Base-by-base conservation (phyloP, 2,329 filamentous ascomycete species). In the Aplosporella prunicola region DNA sequence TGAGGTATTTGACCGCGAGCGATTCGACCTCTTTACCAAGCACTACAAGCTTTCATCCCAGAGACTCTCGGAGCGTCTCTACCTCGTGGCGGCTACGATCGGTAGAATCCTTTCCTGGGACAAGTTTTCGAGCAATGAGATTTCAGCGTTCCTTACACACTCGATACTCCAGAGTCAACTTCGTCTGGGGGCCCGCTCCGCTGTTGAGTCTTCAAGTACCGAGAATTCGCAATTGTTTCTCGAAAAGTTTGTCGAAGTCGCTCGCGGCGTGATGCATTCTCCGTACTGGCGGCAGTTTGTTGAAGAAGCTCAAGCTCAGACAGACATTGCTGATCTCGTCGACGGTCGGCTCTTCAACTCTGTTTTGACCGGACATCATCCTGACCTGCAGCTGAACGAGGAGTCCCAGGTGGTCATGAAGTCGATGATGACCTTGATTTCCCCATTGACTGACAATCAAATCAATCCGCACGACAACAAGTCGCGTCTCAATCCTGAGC, bases 321-420 rank as follows among this genome's bases (percentile, higher is more conserved):
- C 27, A 16, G 36, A 76, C 48, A 49, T 75, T 5, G 61, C 61
- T 11, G 75, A 79, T 49, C 52, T 73, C 5, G 50, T 78, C 10
- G 74, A 78, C 51, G 74, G 74, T 5, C 61, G 72, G 25, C 47
- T 73, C 5, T 62, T 67, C 41, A 44, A 53, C 9, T 8, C 14
- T 5, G 16, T 39, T 24, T 5, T 39, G 3, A 5, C 8, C 1
- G 18, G 10, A 2, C 11, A 28, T 5, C 2, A 15, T 9, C 18
- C 17, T 5, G 13, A 15, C 4, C 17, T 20, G 22, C 5, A 27
- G 6, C 11, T 39, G 23, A 15, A 16, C 9, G 13, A 15, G 23
- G 24, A 39, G 1, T 39, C 30, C 13, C 14, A 9, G 20, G 23
- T 7, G 4, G 23, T 25, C 15, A 4, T 39, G 9, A n/a, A 13